Evolutionary conservation across 2,329 filamentous ascomycete genomes (phyloP), one percentile per base, ranked within the genome.

Genomic region (Trichoderma oligosporum): DNA sequence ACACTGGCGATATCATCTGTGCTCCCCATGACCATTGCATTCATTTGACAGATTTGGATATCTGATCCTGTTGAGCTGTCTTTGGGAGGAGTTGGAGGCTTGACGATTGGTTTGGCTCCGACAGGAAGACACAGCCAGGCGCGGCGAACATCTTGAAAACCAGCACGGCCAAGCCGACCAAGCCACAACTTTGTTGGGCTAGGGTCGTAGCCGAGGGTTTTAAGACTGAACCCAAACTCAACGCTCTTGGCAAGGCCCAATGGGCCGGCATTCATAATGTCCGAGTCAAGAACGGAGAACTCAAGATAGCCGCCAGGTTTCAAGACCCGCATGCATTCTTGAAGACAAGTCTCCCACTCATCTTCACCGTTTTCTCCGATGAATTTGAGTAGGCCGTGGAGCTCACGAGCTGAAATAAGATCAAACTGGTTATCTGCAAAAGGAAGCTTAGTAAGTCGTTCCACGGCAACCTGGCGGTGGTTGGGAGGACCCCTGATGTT

Each of bases 261-360:
- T 0, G 88, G 85, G 0, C 92, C 92, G 0, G 91, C 86, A 63
- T 91, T 92, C 61, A 95, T 85, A 64, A 99, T 85, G 67, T 96
- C 91, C 1, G 91, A 88, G 71, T 99, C 94, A 64, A 97, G 83
- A 42, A 97, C 75, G 61, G 85, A 86, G 75, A 94, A 99, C 68
- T 99, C 94, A 58, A 99, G 77, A 71, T 93, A 93, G 29, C 94
- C 94, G 49, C 91, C 91, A 0, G 93, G 92, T 76, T 96, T 96
- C 64, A 97, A 84, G 58, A 95, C 87, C 59, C 94, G 91, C 76
- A 90, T 85, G 70, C 91, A 95, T 75, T 99, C 94, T 52, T 78
- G 78, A 7, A 97, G 79, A 60, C 90, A 94, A 47, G 86, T 80
- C 68, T 95, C 89, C 81, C 92, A 97, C 74, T 97, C 93, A 67